Conservation (phyloP, 768 basidiomycete genomes). For the Dioszegia aurantiaca region DNA sequence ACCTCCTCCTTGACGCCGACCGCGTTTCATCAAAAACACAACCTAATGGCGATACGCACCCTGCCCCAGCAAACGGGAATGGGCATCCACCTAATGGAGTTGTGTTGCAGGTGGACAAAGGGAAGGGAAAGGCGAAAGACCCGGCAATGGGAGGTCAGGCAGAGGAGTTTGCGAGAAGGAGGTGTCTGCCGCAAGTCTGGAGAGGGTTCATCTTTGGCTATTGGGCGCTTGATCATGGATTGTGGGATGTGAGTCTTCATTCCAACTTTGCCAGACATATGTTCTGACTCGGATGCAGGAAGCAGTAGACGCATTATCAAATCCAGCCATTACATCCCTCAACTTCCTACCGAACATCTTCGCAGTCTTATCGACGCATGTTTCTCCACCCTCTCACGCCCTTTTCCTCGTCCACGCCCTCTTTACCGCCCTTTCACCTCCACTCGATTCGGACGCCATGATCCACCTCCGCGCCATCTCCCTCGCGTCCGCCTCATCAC, state of each 20-base stretch:
- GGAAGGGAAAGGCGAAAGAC: conserved; percentile 11
- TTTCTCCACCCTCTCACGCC: conserved; percentile 29
- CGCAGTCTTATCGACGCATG: conserved; percentile 24
- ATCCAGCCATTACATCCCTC: conserved; percentile 36
- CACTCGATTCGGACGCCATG: conserved; percentile 10
- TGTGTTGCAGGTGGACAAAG: conserved; percentile 7
- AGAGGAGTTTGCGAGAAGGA: conserved; percentile 29
- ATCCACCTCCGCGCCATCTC: conserved; percentile 7
- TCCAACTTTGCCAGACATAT: background rate
- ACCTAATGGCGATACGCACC: no score
- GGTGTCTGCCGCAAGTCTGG: conserved; percentile 42
- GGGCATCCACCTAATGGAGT: conserved; percentile 20
- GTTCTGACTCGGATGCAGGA: conserved; percentile 15
- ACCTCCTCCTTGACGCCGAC: conserved; percentile 37
- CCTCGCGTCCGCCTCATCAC: conserved; percentile 19
- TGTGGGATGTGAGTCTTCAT: conserved; percentile 34
- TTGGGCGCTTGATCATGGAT: conserved; percentile 40
- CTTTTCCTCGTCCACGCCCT: conserved; percentile 27
- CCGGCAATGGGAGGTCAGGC: conserved; percentile 1
- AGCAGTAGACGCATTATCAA: conserved; percentile 30
- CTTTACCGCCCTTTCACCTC: conserved; percentile 14
- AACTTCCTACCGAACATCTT: conserved; percentile 41
- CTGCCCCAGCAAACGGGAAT: background rate
- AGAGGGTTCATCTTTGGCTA: conserved; percentile 44
- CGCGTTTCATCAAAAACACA: background rate